Percentiles rank a stretch among this genome's conserved stretches.
These are phyloP conservation scores for Dendrobium huoshanense DNA, from an alignment of 106 monocot species.

Conservation along the genomic window DNA sequence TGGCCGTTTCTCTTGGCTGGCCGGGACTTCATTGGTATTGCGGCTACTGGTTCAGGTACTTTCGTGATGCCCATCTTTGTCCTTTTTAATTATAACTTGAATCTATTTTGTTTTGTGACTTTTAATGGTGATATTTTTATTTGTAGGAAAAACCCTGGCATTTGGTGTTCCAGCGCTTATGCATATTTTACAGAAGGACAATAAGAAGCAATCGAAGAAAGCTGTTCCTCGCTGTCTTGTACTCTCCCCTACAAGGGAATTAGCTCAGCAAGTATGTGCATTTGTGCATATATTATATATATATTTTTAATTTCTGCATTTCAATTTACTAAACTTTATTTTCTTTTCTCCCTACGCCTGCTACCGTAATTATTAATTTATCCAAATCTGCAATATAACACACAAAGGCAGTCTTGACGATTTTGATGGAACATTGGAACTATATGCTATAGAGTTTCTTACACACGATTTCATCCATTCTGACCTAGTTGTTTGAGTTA, in stretches of 20 bases:
- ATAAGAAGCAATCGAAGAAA: slow-evolving; percentile 51
- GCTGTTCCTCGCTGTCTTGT: slow-evolving; percentile 81
- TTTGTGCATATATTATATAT: not conserved
- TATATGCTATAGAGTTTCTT: not conserved
- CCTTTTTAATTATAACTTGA: not conserved
- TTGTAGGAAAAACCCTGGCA: slow-evolving; percentile 82
- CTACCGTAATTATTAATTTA: not conserved
- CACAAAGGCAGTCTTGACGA: not conserved
- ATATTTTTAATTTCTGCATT: not conserved
- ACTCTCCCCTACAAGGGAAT: slow-evolving; percentile 90
- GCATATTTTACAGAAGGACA: slow-evolving; percentile 70
- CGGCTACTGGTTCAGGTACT: slow-evolving; percentile 91
- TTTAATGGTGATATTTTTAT: not conserved
- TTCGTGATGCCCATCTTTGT: not conserved
- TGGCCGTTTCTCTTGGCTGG: slow-evolving; percentile 93
- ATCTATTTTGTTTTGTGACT: not conserved
- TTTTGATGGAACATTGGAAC: not conserved
- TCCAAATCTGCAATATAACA: not conserved
- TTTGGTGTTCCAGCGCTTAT: slow-evolving; percentile 95
- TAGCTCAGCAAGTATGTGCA: slow-evolving; percentile 84
- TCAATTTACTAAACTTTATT: not conserved
- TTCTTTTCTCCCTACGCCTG: not conserved
- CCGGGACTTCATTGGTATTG: slow-evolving; percentile 91
- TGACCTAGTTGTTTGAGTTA: not conserved
- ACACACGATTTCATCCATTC: not conserved